Evolutionary conservation across 2,329 filamentous ascomycete genomes (phyloP).

Genomic region (Raffaelea albimanens): DNA sequence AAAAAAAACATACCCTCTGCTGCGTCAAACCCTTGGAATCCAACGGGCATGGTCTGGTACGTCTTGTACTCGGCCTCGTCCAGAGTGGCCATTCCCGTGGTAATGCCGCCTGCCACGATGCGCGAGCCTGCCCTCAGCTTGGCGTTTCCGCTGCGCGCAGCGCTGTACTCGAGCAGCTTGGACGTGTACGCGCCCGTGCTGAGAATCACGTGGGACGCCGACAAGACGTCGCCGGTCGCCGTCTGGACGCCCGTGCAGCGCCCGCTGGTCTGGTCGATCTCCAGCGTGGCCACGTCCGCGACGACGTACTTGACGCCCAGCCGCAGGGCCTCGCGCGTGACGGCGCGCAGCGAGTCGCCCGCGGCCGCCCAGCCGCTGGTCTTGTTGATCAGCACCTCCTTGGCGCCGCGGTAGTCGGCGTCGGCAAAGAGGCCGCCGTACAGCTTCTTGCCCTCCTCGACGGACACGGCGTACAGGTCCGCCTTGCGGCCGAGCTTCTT

Average conservation of each 20-base stretch:
- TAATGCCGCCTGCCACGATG: slow-evolving; percentile 50
- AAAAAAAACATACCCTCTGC: not conserved
- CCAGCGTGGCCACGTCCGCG: slow-evolving; percentile 37
- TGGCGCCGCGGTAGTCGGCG: slow-evolving; percentile 49
- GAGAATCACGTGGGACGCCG: slow-evolving; percentile 41
- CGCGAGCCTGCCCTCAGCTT: slow-evolving; percentile 42
- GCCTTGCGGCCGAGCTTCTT: slow-evolving; percentile 28
- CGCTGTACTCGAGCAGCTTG: slow-evolving; percentile 42
- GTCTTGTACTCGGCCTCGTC: slow-evolving; percentile 35
- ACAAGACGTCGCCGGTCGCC: slow-evolving; percentile 30
- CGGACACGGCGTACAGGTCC: slow-evolving; percentile 31
- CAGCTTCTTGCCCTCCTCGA: slow-evolving; percentile 35
- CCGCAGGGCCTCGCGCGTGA: slow-evolving; percentile 41
- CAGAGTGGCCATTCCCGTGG: slow-evolving; percentile 47
- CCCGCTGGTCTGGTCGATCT: slow-evolving; percentile 34
- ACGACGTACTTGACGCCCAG: slow-evolving; percentile 50
- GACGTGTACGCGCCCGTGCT: slow-evolving; percentile 50
- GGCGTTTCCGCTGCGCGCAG: slow-evolving; percentile 28
- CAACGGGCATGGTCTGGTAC: slow-evolving; percentile 40
- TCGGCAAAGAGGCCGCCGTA: slow-evolving; percentile 51
- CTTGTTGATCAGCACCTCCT: slow-evolving; percentile 51
- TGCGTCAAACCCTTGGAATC: slow-evolving; percentile 22
- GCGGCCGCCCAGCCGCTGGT: slow-evolving; percentile 57
- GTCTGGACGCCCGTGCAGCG: slow-evolving; percentile 39
- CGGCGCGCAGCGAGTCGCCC: slow-evolving; percentile 43